Base-by-base conservation (phyloP, 2,329 filamentous ascomycete genomes). In the Iodosphaeria phyllophila region DNA sequence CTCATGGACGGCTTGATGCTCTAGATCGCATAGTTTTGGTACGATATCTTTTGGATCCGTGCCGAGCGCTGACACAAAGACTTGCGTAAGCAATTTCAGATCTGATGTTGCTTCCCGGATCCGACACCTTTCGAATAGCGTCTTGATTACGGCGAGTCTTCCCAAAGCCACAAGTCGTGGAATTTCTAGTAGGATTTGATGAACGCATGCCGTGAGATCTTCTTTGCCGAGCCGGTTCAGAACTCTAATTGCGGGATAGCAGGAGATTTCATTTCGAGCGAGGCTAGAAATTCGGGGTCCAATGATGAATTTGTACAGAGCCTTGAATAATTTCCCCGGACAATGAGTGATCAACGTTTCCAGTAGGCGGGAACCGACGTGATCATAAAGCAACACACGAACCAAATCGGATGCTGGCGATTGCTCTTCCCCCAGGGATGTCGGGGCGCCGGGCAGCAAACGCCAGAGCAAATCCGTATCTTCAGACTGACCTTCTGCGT, bases 311-410 rank as follows among this genome's bases (percentile, higher is more conserved):
- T 64, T 69, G 51, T 91, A 86, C 5, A 98, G 60, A 9, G 70
- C 66, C 49, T 92, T 93, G 65, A 95, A 98, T 17, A 83, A 53
- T 50, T 89, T 92, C 21, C 79, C 83, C 0, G 89, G 83, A 10
- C 74, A 70, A 42, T 76, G 64, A 14, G 72, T 65, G 33, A 93
- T 67, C 33, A 98, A 74, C 0, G 74, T 80, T 52, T 98, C 89
- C 13, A 95, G 60, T 2, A 98, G 60, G 22, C 86, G 74, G 4
- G 86, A 93, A 10, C 89, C 89, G 25, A 95, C 74, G 2, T 76
- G 63, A 42, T 95, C 83, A 48, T 93, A 95, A 14, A 93, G 59
- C 43, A 95, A 66, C 28, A 77, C 73, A 39, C 78, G 83, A 43
- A 95, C 64, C 43, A 95, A 92, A 10, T 64, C 58, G 8, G 68